A percentile compares a stretch with the other conserved stretches of the same genome.
Evolutionary conservation across 352 stramenopile genomes (phyloP).

Genomic region (Phytophthora pistaciae): DNA sequence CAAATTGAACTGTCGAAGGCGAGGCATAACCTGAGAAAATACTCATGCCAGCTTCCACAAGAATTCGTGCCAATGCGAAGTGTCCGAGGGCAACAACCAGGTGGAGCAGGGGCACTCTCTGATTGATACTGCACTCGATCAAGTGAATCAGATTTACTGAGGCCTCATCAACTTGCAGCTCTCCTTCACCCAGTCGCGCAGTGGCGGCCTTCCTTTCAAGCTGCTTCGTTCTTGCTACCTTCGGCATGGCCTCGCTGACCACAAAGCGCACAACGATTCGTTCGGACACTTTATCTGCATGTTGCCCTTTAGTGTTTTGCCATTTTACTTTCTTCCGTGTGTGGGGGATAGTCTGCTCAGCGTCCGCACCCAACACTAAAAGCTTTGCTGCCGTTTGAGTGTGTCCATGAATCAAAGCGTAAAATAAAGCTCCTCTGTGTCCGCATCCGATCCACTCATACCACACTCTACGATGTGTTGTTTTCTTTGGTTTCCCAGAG

Average conservation of each 20-base stretch:
- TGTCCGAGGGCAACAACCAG: constrained; percentile 49
- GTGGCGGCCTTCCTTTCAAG: background rate
- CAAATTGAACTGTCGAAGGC: background rate
- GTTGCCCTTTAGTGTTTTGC: background rate
- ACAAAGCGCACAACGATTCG: constrained; percentile 31
- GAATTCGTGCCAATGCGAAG: constrained; percentile 36
- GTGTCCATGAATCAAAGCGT: constrained; percentile 63
- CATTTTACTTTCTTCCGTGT: constrained; percentile 22
- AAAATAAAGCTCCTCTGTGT: constrained; percentile 53
- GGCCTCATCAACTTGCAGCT: constrained; percentile 8
- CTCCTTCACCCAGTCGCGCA: background rate
- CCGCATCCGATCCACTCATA: constrained; percentile 33
- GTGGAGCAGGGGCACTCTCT: constrained; percentile 48
- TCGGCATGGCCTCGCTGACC: constrained; percentile 37
- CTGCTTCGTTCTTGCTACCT: constrained; percentile 22
- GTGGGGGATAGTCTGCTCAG: constrained; percentile 54
- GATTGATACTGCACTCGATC: constrained; percentile 59
- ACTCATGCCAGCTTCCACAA: constrained; percentile 58
- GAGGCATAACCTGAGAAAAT: constrained; percentile 33
- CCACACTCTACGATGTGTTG: background rate
- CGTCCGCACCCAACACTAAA: constrained; percentile 60
- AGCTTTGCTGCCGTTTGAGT: constrained; percentile 63
- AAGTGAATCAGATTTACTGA: constrained; percentile 41
- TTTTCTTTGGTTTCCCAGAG: constrained; percentile 15
- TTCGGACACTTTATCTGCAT: constrained; percentile 1